These are phyloP conservation scores for Candida sphagnicola DNA, from an alignment of 805 yeast species.

Conservation along the genomic window DNA sequence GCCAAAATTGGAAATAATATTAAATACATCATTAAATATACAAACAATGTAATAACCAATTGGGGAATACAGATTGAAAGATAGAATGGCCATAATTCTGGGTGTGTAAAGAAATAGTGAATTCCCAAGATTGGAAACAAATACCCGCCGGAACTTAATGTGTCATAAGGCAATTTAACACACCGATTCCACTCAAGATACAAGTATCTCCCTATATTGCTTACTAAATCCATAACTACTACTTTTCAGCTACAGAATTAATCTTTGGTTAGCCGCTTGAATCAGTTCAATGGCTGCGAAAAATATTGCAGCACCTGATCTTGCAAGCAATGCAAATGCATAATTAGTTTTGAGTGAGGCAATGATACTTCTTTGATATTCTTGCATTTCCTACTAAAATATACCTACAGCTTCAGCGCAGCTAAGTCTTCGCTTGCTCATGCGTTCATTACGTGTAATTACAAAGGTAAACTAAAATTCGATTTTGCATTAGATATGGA, in stretches of 20 bases:
- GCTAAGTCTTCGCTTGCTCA: no score
- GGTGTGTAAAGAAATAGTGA: conserved; percentile 34
- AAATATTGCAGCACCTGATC: no score
- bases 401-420: no score
- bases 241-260: no score
- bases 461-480: no score
- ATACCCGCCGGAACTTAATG: conserved; percentile 1
- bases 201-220: not conserved
- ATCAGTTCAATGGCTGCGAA: not conserved
- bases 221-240: not conserved
- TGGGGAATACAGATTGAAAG: conserved; percentile 45
- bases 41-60: conserved; percentile 30
- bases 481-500: no score
- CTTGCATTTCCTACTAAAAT: no score
- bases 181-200: not conserved
- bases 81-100: conserved; percentile 45
- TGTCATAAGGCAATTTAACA: not conserved
- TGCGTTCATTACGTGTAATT: no score
- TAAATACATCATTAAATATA: conserved; percentile 32
- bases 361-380: no score
- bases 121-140: conserved; percentile 29
- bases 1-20: conserved; percentile 45
- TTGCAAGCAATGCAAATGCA: no score
- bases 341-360: no score
- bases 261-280: not conserved